A percentile compares a stretch with the other conserved stretches of the same genome.
Evolutionary conservation across 768 basidiomycete genomes (phyloP).

Genomic region (Mycena galericulata): DNA sequence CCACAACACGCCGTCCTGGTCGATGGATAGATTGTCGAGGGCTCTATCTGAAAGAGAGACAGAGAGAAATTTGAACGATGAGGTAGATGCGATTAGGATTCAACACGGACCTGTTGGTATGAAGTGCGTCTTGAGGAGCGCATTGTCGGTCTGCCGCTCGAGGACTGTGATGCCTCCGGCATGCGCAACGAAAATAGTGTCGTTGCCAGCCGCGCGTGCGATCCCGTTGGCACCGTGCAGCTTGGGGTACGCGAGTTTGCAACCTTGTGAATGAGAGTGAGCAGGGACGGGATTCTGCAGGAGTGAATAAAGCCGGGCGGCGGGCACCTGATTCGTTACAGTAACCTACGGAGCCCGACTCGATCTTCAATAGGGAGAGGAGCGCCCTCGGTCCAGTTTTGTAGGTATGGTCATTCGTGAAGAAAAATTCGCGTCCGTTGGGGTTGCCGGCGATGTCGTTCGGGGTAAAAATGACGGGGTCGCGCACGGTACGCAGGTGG

Average conservation of each 20-base stretch:
- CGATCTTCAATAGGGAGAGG: slow-evolving; percentile 45
- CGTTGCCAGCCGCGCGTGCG: slow-evolving; percentile 60
- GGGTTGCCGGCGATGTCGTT: slow-evolving; percentile 78
- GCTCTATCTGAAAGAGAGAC: slow-evolving; percentile 54
- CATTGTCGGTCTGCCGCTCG: slow-evolving; percentile 69
- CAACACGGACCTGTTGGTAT: slow-evolving; percentile 62
- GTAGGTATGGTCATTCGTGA: slow-evolving; percentile 74
- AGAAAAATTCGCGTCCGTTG: slow-evolving; percentile 73
- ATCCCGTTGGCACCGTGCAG: slow-evolving; percentile 74
- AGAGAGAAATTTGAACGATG: no score
- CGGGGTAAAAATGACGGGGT: slow-evolving; percentile 69
- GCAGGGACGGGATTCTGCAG: background rate
- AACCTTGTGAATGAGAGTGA: slow-evolving; percentile 50
- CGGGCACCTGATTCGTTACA: slow-evolving; percentile 56
- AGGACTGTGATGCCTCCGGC: slow-evolving; percentile 63
- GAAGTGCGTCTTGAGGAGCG: slow-evolving; percentile 64
- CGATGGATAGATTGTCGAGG: slow-evolving; percentile 73
- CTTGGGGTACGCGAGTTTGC: slow-evolving; percentile 67
- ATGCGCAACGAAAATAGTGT: slow-evolving; percentile 71
- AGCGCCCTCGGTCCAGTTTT: slow-evolving; percentile 57
- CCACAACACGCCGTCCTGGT: slow-evolving; percentile 71
- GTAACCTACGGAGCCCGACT: slow-evolving; percentile 67
- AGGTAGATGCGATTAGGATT: slow-evolving; percentile 11
- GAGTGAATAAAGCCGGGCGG: background rate
- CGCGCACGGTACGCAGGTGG: slow-evolving; percentile 69